Evolutionary conservation across 495 filamentous ascomycete genomes (phyloP).

Genomic region (Beverwykella pulmonaria): DNA sequence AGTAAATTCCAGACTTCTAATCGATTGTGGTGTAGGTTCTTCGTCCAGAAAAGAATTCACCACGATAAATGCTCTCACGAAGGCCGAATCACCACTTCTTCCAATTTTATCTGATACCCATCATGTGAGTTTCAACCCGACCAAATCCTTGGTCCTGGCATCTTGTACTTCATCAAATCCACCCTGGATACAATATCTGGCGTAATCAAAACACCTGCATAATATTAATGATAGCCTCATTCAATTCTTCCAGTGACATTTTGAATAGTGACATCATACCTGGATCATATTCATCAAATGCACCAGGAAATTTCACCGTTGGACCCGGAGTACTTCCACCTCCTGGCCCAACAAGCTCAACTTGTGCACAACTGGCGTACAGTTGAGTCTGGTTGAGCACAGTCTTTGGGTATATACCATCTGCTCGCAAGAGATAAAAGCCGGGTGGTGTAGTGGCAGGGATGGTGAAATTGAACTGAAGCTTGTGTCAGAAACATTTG

Average conservation of each 20-base stretch:
- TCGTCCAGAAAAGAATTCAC: too few relatives aligned
- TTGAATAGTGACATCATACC: background rate
- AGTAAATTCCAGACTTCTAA: too few relatives aligned
- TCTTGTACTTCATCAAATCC: background rate
- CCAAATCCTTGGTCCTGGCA: conserved; percentile 3
- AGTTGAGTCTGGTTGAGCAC: conserved; percentile 11
- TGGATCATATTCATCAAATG: conserved; percentile 14
- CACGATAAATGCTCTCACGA: too few relatives aligned
- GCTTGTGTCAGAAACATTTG: background rate
- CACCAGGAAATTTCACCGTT: conserved; percentile 23
- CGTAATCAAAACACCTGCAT: too few relatives aligned
- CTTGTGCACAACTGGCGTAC: conserved; percentile 19
- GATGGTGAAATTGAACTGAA: conserved; percentile 24
- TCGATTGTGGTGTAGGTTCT: too few relatives aligned
- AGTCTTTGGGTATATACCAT: conserved; percentile 12
- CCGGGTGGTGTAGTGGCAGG: conserved; percentile 23
- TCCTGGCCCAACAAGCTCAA: conserved; percentile 12
- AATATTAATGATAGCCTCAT: too few relatives aligned
- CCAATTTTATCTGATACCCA: too few relatives aligned
- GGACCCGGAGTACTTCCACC: conserved; percentile 6
- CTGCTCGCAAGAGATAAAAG: conserved; percentile 20
- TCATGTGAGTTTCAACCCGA: too few relatives aligned
- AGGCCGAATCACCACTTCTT: too few relatives aligned
- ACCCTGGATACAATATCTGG: too few relatives aligned
- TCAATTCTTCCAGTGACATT: background rate